Conservation (phyloP, 768 basidiomycete species). For the Boletus coccyginus region DNA sequence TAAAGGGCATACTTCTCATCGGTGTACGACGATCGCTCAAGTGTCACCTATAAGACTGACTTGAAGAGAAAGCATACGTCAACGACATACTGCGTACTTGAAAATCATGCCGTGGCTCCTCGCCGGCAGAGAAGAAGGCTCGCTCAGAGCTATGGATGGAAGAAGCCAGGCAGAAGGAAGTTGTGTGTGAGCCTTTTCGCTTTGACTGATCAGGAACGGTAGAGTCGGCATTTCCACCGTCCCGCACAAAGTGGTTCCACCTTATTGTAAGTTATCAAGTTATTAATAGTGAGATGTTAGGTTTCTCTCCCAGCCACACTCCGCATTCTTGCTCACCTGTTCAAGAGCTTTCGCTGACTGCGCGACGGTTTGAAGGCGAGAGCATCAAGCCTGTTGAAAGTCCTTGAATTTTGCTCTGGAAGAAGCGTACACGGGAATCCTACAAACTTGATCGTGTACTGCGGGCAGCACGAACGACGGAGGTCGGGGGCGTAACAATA, state of each 20-base stretch:
- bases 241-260: constrained; percentile 69
- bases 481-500: constrained; percentile 91
- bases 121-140: constrained; percentile 26
- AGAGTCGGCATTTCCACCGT: constrained; percentile 36
- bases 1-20: constrained; percentile 81
- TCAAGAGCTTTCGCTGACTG: constrained; percentile 72
- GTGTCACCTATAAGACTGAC: constrained; percentile 48
- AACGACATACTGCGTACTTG: constrained; percentile 41
- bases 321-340: constrained; percentile 45
- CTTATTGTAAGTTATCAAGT: constrained; percentile 32
- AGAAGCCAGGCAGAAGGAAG: constrained; percentile 40
- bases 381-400: constrained; percentile 56
- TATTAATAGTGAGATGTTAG: background rate
- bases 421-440: constrained; percentile 6
- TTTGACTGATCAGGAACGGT: constrained; percentile 9
- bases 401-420: constrained; percentile 17
- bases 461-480: constrained; percentile 81
- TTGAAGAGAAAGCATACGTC: background rate
- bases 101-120: constrained; percentile 49
- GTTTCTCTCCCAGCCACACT: background rate
- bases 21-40: constrained; percentile 76
- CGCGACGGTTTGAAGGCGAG: constrained; percentile 63
- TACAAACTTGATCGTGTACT: constrained; percentile 86
- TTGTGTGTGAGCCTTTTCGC: constrained; percentile 6
- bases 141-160: constrained; percentile 59